Evolutionary conservation across 257 asterid species (phyloP), one percentile per base, ranked within the genome.

Genomic region (Lycium ferocissimum): DNA sequence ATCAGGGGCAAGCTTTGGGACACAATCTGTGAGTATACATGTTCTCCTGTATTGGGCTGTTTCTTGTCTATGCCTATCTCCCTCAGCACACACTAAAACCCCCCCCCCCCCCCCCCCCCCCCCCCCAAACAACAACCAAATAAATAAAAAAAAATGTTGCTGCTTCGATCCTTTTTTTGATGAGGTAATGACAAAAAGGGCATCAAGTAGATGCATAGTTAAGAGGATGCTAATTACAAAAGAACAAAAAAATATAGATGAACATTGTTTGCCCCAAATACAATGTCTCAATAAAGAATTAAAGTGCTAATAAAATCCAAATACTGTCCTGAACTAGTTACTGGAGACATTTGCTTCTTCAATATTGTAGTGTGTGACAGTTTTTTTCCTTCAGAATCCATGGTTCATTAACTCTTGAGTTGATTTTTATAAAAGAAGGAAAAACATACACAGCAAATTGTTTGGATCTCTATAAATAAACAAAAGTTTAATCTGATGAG

Each of bases 1-100:
- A 88, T 94, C 98, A 40, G 97, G 98, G 86, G 88, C 94, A 79
- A 96, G 99, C 94, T 95, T 95, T 82, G 96, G 93, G 87, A 89
- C 93, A 80, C 66, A 80, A 87, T 89, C 97, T 6, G 99, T 96
- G 89, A 95, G 98, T 94, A 85, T 49, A 82, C 49, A 22, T 61
- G 45, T 47, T 63, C 59, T 79, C 63, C 15, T 53, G 15, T 53
- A 40, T 20, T 63, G 17, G 2, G 54, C 18, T 82, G 37, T 59
- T 76, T 53, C 82, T 78, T 53, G 22, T 53, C 37, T 53, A 51
- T 78, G 49, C 47, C 49, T 59, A 59, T 59, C 9, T 59, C 65
- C 26, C 2, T 58, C 65, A 5, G 33, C 12, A 10, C 2, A 10
- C 12, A 40, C 45, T 40, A 40, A 2, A 13, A 7, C 56, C 56